Evolutionary conservation across 768 basidiomycete species (phyloP).

Genomic region (Boletus reticuloceps): DNA sequence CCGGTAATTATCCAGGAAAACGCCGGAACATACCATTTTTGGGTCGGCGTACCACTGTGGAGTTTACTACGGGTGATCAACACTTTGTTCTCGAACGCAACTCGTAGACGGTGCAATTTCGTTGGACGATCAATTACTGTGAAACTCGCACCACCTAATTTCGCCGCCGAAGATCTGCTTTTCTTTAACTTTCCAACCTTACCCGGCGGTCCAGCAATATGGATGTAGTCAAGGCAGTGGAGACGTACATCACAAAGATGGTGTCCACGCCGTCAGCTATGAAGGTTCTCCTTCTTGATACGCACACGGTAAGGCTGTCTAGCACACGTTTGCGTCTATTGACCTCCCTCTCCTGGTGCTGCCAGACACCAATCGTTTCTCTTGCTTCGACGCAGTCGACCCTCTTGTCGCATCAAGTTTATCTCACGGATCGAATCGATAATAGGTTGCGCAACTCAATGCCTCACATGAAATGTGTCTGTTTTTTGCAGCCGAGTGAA

Average conservation of each 20-base stretch:
- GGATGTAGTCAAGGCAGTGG: slow-evolving; percentile 95
- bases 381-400: slow-evolving; percentile 92
- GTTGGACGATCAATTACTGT: no score
- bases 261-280: slow-evolving; percentile 82
- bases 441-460: slow-evolving; percentile 89
- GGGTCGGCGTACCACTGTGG: not conserved
- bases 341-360: slow-evolving; percentile 3
- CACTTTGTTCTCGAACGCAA: no score
- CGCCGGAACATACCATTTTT: not conserved
- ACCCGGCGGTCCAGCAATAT: slow-evolving; percentile 40
- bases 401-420: slow-evolving; percentile 92
- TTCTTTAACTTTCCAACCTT: not conserved
- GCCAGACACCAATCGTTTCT: slow-evolving; percentile 93
- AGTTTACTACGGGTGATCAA: no score
- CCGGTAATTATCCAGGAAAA: not conserved
- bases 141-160: no score
- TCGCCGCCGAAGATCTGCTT: not conserved
- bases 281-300: slow-evolving; percentile 94
- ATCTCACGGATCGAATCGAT: slow-evolving; percentile 96
- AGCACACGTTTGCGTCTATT: not conserved
- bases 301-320: slow-evolving; percentile 74
- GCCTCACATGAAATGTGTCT: slow-evolving; percentile 96
- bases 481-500: slow-evolving; percentile 82
- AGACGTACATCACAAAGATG: slow-evolving; percentile 89
- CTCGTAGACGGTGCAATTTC: not conserved